These are phyloP conservation scores for Cenchrus fungigraminus DNA, from an alignment of 176 grass and related monocot species.

Conservation along the genomic window DNA sequence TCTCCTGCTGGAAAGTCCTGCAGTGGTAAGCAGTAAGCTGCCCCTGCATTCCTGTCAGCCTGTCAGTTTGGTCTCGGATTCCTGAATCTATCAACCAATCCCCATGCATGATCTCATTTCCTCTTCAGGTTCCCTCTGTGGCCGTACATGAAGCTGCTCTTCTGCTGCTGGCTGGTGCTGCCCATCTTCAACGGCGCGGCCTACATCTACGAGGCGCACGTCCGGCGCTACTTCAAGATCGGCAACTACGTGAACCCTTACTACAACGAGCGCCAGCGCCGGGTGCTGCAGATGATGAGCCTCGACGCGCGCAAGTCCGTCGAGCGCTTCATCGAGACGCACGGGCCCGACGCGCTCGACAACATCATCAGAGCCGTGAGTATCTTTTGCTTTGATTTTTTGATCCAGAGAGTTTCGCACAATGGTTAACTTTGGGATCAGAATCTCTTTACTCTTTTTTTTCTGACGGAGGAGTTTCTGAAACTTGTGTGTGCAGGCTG, in stretches of 20 bases:
- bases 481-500: conserved; percentile 51
- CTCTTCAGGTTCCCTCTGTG: conserved; percentile 74
- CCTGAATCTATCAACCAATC: not conserved
- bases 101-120: not conserved
- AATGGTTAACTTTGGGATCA: not conserved
- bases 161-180: conserved; percentile 95
- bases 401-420: not conserved
- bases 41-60: not conserved
- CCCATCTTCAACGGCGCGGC: conserved; percentile 96
- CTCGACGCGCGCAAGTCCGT: conserved; percentile 86
- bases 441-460: not conserved
- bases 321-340: conserved; percentile 75
- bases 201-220: conserved; percentile 81
- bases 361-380: conserved; percentile 78
- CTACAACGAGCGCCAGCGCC: conserved; percentile 77
- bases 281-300: conserved; percentile 87
- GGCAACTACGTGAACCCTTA: conserved; percentile 60
- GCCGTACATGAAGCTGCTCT: conserved; percentile 90
- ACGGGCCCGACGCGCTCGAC: conserved; percentile 77
- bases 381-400: not conserved
- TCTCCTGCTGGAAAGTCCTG: conserved; percentile 83
- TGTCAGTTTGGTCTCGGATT: not conserved
- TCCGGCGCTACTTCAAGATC: conserved; percentile 92
- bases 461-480: conserved; percentile 23
- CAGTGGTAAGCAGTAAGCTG: conserved; percentile 55